Evolutionary conservation across 75 land plant genomes (phyloP).

Genomic region (Isoetes taiwanensis): DNA sequence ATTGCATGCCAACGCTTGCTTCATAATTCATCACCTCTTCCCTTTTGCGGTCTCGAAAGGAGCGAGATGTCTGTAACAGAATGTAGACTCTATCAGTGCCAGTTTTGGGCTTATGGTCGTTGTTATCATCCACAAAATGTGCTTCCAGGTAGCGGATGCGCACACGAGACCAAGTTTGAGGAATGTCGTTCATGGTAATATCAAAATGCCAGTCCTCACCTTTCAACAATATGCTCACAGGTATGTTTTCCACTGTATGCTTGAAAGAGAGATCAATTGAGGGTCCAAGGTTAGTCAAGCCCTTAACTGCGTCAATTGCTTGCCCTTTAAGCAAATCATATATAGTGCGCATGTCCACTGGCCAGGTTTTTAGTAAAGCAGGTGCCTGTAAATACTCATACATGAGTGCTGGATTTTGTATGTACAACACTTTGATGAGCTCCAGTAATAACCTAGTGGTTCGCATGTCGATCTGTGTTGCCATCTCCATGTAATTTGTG

Average conservation of each 20-base stretch:
- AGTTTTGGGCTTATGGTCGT: background rate
- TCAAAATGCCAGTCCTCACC: background rate
- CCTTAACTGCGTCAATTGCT: background rate
- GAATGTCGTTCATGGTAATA: background rate
- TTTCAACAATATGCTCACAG: background rate
- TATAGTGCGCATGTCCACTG: background rate
- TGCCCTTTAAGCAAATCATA: background rate
- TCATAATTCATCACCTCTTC: background rate
- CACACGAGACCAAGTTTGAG: background rate
- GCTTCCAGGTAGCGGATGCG: background rate
- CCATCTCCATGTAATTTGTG: background rate
- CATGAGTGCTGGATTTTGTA: background rate
- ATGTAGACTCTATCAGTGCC: background rate
- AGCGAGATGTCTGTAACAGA: background rate
- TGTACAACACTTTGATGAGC: background rate
- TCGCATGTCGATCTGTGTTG: slow-evolving; percentile 1
- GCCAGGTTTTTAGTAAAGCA: background rate
- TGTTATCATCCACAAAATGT: background rate
- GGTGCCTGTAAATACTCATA: background rate
- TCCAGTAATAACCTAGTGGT: background rate
- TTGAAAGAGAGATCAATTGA: background rate
- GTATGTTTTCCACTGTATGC: background rate
- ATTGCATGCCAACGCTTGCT: background rate
- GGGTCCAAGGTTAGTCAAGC: background rate
- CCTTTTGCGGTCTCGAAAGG: background rate